phyloP scores from a whole-genome alignment of 805 yeast genomes.

The Lachancea cidri region DNA sequence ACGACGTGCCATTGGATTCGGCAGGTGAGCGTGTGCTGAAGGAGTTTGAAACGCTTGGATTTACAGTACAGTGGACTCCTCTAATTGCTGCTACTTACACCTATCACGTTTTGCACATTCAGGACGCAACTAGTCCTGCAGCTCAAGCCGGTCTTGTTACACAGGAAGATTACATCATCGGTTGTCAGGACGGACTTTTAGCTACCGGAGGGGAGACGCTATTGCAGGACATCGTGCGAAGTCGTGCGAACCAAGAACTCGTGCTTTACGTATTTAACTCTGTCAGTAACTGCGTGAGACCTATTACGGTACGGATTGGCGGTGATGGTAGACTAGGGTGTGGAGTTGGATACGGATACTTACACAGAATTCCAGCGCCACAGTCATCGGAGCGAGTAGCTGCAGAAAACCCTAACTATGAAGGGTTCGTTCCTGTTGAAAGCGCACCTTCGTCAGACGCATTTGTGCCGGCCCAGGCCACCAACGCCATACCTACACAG shows the following conservation, averaged over 20 bases:
- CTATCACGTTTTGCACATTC: constrained; percentile 77
- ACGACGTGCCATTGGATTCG: constrained; percentile 26
- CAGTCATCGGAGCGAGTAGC: not conserved
- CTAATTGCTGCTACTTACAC: constrained; percentile 71
- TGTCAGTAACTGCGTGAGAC: constrained; percentile 79
- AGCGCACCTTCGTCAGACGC: constrained; percentile 1
- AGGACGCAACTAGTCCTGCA: constrained; percentile 70
- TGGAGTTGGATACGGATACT: constrained; percentile 88
- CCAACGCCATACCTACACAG: not conserved
- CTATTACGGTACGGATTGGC: constrained; percentile 80
- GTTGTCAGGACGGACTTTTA: constrained; percentile 79
- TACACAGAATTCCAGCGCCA: constrained; percentile 74
- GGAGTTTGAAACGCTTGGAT: constrained; percentile 50
- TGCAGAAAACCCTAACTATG: no score
- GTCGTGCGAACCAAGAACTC: constrained; percentile 42
- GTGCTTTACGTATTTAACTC: constrained; percentile 79
- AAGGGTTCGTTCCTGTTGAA: constrained; percentile 3
- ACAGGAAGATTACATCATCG: constrained; percentile 82
- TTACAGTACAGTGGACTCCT: constrained; percentile 74
- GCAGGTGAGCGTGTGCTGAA: constrained; percentile 15
- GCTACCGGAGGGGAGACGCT: constrained; percentile 85
- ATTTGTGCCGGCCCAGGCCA: constrained; percentile 6
- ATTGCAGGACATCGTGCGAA: constrained; percentile 59
- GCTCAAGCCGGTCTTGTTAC: constrained; percentile 77
- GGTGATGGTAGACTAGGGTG: constrained; percentile 84